phyloP scores from a whole-genome alignment of 2,329 filamentous ascomycete species.

The Cladosporium sp. region DNA sequence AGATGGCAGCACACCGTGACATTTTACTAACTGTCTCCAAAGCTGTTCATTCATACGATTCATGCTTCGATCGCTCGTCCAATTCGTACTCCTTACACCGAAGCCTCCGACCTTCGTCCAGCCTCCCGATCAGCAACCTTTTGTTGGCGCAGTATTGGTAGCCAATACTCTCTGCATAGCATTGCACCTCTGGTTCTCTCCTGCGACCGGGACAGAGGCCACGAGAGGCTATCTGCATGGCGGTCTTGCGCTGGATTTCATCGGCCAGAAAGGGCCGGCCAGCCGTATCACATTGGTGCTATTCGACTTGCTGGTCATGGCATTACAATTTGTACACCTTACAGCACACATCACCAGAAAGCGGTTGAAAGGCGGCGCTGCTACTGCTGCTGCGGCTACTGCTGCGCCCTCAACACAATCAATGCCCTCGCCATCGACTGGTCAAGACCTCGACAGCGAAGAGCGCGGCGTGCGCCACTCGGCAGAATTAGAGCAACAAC shows the following conservation, averaged over 20 bases:
- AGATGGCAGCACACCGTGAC: neutral
- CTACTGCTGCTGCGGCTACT: conserved; percentile 15
- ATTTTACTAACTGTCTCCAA: neutral
- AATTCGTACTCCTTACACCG: conserved; percentile 57
- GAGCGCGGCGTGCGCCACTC: conserved; percentile 51
- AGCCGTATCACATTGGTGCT: conserved; percentile 49
- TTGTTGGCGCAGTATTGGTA: conserved; percentile 50
- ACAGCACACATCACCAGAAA: conserved; percentile 51
- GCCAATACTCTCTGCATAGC: conserved; percentile 55
- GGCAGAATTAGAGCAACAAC: conserved; percentile 28
- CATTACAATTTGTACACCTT: conserved; percentile 56
- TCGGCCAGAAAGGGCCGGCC: conserved; percentile 56
- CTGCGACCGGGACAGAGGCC: conserved; percentile 43
- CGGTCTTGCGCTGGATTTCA: conserved; percentile 61
- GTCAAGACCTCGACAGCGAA: conserved; percentile 57
- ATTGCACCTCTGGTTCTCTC: conserved; percentile 43
- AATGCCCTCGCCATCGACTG: conserved; percentile 12
- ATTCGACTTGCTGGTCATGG: conserved; percentile 52
- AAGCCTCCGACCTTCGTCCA: conserved; percentile 51
- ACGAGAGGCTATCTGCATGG: conserved; percentile 57
- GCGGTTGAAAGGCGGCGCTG: conserved; percentile 39
- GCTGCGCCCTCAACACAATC: neutral
- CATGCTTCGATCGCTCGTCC: conserved; percentile 50
- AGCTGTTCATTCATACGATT: conserved; percentile 57
- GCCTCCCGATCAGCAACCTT: conserved; percentile 46